Conservation (phyloP, 208 protist genomes). For the Acanthamoeba royreba region DNA sequence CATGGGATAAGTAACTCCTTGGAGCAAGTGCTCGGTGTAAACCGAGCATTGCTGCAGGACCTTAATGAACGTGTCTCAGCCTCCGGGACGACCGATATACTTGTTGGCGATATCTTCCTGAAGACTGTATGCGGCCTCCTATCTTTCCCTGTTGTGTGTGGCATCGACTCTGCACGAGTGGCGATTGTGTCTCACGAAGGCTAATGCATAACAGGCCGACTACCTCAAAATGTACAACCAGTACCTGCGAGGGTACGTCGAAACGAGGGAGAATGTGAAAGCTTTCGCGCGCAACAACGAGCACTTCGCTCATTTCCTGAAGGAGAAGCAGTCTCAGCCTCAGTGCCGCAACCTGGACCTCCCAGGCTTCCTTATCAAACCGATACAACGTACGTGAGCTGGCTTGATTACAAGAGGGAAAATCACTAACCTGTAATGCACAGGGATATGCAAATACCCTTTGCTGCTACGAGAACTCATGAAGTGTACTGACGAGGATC, state of each 20-base stretch:
- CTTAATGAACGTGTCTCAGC: background rate
- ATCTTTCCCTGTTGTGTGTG: too few relatives aligned
- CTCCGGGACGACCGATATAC: background rate
- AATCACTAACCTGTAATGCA: background rate
- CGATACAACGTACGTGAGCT: background rate
- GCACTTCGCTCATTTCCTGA: background rate
- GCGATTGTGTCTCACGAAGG: too few relatives aligned
- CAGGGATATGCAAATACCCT: background rate
- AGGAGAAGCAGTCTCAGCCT: background rate
- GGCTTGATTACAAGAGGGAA: background rate
- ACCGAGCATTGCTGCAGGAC: background rate
- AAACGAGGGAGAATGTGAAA: background rate
- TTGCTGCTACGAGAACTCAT: background rate
- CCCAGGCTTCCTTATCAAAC: background rate
- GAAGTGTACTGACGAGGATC: background rate
- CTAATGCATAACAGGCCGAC: background rate
- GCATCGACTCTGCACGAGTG: too few relatives aligned
- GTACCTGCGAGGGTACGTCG: background rate
- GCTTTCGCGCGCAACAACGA: background rate
- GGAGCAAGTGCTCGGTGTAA: background rate
- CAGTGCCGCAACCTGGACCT: background rate
- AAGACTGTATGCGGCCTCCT: background rate
- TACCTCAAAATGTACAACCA: background rate
- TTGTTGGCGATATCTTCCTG: background rate
- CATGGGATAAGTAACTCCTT: background rate